Conservation (phyloP, 768 basidiomycete species). For the Tephrocybe sp. region DNA sequence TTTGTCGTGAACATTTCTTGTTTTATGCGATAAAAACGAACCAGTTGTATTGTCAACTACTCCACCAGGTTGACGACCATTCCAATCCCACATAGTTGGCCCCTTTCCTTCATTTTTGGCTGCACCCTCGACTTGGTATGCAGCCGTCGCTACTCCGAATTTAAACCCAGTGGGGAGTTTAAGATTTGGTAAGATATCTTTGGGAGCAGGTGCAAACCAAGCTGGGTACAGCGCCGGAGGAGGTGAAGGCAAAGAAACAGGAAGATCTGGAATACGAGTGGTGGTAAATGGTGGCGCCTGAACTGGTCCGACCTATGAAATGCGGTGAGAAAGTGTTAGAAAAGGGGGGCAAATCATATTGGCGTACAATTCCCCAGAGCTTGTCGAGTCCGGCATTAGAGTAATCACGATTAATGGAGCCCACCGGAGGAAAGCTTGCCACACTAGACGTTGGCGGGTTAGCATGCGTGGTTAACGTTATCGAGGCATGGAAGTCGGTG, state of each 20-base stretch:
- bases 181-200: conserved; percentile 40
- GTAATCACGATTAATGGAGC: conserved; percentile 39
- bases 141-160: conserved; percentile 51
- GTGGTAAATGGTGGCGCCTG: conserved; percentile 45
- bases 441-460: background rate
- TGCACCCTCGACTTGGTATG: conserved; percentile 54
- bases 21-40: too few species aligned
- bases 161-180: conserved; percentile 46
- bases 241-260: conserved; percentile 38
- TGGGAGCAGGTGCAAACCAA: conserved; percentile 43
- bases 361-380: conserved; percentile 40
- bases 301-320: conserved; percentile 38
- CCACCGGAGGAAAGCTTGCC: conserved; percentile 35
- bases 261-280: conserved; percentile 35
- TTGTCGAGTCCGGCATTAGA: conserved; percentile 34
- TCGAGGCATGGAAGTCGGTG: background rate
- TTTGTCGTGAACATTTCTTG: too few species aligned
- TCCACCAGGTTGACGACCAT: conserved; percentile 39
- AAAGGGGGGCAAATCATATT: background rate
- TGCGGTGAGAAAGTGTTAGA: background rate
- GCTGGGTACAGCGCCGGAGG: conserved; percentile 44
- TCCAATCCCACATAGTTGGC: conserved; percentile 50
- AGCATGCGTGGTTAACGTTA: background rate
- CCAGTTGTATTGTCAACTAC: conserved; percentile 44
- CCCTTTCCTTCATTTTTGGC: conserved; percentile 48